Base-by-base conservation (phyloP, 768 basidiomycete genomes). In the Russula olivacea region DNA sequence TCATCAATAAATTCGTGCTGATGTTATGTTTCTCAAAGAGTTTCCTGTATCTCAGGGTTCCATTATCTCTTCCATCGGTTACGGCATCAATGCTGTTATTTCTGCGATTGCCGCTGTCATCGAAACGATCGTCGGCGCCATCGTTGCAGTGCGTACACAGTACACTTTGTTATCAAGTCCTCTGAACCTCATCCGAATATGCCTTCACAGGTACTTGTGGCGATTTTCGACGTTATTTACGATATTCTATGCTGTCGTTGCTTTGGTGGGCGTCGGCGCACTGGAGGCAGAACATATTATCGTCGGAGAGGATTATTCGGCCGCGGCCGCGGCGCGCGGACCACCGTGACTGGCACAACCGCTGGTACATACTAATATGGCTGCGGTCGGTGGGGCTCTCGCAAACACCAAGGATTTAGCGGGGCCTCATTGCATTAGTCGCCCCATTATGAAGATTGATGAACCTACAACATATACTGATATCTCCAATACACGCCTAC, bases 21-120 rank as follows among this genome's bases (percentile, higher is more conserved):
- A 10, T 45, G 19, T 43, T 21, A 1, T 10, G 15, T 30, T 15
- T 40, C 19, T 38, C 12, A 43, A 4, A 9, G 28, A 4, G 4
- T 19, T 17, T 51, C 14, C 30, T 7, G 6, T 40, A 10, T 30
- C 41, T 32, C n/a, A 86, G 86, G 85, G 84, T 56, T 77, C 84
- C 25, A 76, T 86, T 56, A 74, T 87, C 71, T 87, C 85, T 69
- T 79, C 87, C 30, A 88, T 89, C 48, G 86, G 84, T 25, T 68
- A 72, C 55, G 85, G 79, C 28, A 82, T 88, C 61, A 81, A 81
- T 58, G 75, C 81, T 55, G 71, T 89, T 61, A 78, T 89, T 67
- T 79, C 78, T 59, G 85, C 83, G 19, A 84, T 88, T 53, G 85
- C 85, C 15, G 69, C 67, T 59, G 75, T 88, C 4, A 69, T 86